Base-by-base conservation (phyloP, 495 filamentous ascomycete species). In the Penicillium cinerascens region DNA sequence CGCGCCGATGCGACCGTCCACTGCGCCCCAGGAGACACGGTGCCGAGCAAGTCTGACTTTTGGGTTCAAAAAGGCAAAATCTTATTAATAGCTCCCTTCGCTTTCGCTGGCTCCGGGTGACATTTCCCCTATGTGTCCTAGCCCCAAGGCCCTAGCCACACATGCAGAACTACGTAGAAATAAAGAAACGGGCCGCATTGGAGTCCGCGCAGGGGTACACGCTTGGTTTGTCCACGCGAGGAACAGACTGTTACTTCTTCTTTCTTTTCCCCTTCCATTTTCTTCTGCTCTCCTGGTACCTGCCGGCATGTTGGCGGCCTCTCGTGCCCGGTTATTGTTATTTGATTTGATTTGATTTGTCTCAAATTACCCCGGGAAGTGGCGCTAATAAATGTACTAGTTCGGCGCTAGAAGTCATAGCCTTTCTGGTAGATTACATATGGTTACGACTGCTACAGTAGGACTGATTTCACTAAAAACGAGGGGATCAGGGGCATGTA, bases 1-100 rank as follows among this genome's bases (percentile, higher is more conserved):
- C 42, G 42, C 18, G n/a, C 22, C 17, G 20, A 45, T 55, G 42
- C 46, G 52, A 55, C 52, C 46, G 46, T 55, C 41, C 44, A 42
- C 13, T 47, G 52, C 40, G 39, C 29, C 52, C 40, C 10, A 13
- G 18, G 21, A 22, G 18, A 22, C n/a, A 40, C 38, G 17, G 17
- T n/a, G 22, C 13, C 35, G 21, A 26, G 21, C 17, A 39, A 0
- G n/a, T 20, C 16, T 9, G 37, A 39, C 15, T n/a, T n/a, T 23
- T 23, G 22, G 22, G 29, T 7, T 7, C 26, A 33, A 4, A 33
- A 4, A 11, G 29, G 11, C 4, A 13, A 13, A 10, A 13, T 33
- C 10, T 3, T 11, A 13, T 10, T 33, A 3, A 33, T 13, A 13
- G 2, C 29, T 33, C 11, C 29, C 29, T n/a, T 33, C 29, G 11